These are phyloP conservation scores for Coccomyxa sp. DNA, from an alignment of 139 green algal genomes.

Conservation along the genomic window DNA sequence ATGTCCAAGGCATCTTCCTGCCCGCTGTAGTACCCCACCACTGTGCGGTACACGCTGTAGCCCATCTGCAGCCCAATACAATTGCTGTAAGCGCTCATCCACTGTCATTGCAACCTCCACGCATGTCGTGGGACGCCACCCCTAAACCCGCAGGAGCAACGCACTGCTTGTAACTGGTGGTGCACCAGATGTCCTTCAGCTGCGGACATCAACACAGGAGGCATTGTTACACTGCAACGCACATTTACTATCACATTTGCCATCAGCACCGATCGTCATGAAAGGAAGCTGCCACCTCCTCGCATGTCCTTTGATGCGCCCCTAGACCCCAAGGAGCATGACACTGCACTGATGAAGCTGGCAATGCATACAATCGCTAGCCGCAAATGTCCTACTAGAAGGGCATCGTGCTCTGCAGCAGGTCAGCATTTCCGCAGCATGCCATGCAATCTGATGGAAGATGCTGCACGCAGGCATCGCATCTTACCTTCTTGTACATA, in stretches of 20 bases:
- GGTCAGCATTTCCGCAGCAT: background rate
- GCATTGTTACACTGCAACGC: no score
- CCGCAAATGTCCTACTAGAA: background rate
- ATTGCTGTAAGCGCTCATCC: no score
- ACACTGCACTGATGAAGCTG: background rate
- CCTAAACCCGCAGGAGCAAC: background rate
- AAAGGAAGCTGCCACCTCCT: no score
- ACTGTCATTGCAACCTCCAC: no score
- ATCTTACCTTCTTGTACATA: conserved; percentile 85
- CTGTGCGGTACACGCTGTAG: conserved; percentile 87
- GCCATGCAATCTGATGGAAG: background rate
- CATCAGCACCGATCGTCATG: no score
- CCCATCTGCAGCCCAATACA: conserved; percentile 86
- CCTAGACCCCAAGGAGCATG: background rate
- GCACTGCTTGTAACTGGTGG: no score
- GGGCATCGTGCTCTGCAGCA: background rate
- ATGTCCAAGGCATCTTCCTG: conserved; percentile 97
- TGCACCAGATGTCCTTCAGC: no score
- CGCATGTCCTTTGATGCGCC: no score
- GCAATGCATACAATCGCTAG: background rate
- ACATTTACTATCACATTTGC: no score
- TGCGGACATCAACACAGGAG: no score
- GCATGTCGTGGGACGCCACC: no score
- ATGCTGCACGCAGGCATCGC: background rate
- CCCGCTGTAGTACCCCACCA: conserved; percentile 88